Evolutionary conservation across 768 basidiomycete species (phyloP).

Genomic region (Gymnopilus dilepis): DNA sequence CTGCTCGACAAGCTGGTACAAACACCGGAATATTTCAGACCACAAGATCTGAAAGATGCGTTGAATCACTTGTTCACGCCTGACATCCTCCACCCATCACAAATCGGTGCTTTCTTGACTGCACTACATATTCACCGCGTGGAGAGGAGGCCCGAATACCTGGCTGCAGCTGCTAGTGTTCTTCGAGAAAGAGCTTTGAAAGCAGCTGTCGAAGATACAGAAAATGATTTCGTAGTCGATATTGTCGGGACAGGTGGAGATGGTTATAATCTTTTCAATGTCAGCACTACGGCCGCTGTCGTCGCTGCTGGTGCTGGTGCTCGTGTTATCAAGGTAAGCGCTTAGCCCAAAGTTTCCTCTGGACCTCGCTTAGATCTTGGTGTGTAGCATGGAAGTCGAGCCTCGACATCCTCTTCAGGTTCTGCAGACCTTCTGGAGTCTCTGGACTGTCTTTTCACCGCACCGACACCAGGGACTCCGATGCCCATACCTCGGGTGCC

Average conservation of each 20-base stretch:
- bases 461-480: conserved; percentile 61
- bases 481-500: conserved; percentile 70
- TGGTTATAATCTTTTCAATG: conserved; percentile 95
- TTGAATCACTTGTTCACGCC: conserved; percentile 79
- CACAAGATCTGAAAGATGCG: conserved; percentile 72
- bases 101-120: conserved; percentile 90
- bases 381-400: conserved; percentile 83
- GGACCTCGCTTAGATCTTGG: not conserved
- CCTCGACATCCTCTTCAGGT: conserved; percentile 93
- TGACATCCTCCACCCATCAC: conserved; percentile 64
- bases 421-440: conserved; percentile 91
- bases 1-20: conserved; percentile 80
- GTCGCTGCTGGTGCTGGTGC: conserved; percentile 96
- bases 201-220: conserved; percentile 59
- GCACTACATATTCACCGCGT: conserved; percentile 82
- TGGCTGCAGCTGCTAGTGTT: conserved; percentile 80
- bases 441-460: conserved; percentile 76
- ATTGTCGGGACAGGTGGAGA: conserved; percentile 97
- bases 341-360: not conserved
- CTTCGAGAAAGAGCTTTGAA: conserved; percentile 70
- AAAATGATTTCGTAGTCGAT: conserved; percentile 72
- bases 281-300: conserved; percentile 92
- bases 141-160: conserved; percentile 75
- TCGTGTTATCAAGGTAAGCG: conserved; percentile 84
- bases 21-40: conserved; percentile 81